Evolutionary conservation across 306 rosid genomes (phyloP), one percentile per base, ranked within the genome.

Genomic region (Acacia crassicarpa): DNA sequence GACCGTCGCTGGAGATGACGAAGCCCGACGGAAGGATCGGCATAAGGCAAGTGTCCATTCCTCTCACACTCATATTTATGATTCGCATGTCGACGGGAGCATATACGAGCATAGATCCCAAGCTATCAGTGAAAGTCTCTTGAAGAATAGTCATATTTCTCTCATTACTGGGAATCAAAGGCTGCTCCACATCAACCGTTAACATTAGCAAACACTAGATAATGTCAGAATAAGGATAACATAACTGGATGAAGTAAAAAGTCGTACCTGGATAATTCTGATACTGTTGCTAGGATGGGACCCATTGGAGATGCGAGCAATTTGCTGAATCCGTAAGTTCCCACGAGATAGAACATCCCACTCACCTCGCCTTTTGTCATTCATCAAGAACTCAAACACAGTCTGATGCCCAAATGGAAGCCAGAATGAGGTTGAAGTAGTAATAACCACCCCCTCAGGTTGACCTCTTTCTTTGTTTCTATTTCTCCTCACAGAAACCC

Each of bases 21-120:
- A 91, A 63, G n/a, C 98, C 98, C 0, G 92, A 89, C 1, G 97
- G 92, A 38, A 94, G 96, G 16, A 92, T 69, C 0, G 90, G 90
- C 56, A 94, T 17, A 17, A 17, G 4, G 0, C 86, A 84, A n/a
- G 89, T n/a, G 76, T 90, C 90, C 20, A 83, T 87, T 8, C 92
- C 91, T 0, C 40, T 72, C 1, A 67, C 67, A 4, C 83, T 86
- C 17, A 68, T 3, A 32, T 79, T 77, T 8, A 94, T 25, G 2
- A 79, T 12, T 10, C 79, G 23, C 16, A 79, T 13, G 84, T 88
- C 90, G 1, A 92, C 19, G 0, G 91, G 93, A 22, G 93, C 89
- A 80, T 85, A 94, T 0, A 91, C 68, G 22, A 92, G 23, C 58
- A 84, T 9, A 5, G 85, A 84, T 69, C 86, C 97, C 80, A 84